Evolutionary conservation across 805 yeast genomes (phyloP), one percentile per base, ranked within the genome.

Genomic region (Candida michaelii): DNA sequence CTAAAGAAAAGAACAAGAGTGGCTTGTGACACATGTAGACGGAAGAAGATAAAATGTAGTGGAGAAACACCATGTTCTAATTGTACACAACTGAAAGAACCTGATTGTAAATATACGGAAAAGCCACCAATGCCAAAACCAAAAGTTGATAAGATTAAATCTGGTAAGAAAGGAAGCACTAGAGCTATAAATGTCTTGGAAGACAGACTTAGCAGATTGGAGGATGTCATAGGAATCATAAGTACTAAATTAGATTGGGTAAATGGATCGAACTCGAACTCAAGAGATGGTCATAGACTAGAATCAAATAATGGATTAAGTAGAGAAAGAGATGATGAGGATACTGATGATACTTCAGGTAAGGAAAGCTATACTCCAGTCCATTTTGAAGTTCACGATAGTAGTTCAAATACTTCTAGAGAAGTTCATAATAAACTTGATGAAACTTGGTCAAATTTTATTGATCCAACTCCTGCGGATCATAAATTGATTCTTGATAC

Each of bases 21-120:
- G 2, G 70, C 70, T 12, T 64, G 70, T 46, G 65, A 60, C 34
- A 50, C 51, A 5, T 64, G 70, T 43, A 54, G 70, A 1, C 47
- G 54, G 8, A 62, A 62, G 51, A 64, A 64, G 46, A 60, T 63
- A 30, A 63, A 59, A 40, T 64, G 70, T 44, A 56, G 60, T 43
- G 70, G 70, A 1, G 41, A 35, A 3, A 43, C 17, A 10, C 70
- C 70, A 0, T 64, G 70, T 46, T 11, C 49, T 8, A 62, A 62
- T 42, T 63, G 70, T 40, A 29, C 42, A 3, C 53, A 48, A 25
- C 47, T 54, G 25, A 51, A 54, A 19, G 49, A 50, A 8, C 18
- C 49, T 6, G 40, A 49, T 8, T 63, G 66, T 43, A 52, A 49
- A 29, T 63, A 61, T 33, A 55, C 51, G 11, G 59, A 59, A 31